Evolutionary conservation across 805 yeast species (phyloP), one percentile per base, ranked within the genome.

Genomic region (Metschnikowia sp.): DNA sequence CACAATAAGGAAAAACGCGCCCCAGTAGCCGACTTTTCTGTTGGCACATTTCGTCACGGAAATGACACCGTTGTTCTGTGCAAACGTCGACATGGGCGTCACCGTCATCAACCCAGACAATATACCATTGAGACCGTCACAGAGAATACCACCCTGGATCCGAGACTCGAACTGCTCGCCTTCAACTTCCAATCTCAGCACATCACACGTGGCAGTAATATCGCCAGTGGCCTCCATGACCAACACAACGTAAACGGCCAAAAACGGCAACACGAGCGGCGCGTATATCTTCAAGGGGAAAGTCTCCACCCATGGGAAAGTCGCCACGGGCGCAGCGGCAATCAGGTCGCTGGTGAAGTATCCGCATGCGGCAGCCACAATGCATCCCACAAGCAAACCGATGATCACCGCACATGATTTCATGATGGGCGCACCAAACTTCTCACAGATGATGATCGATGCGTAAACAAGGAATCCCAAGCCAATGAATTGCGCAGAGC

Each of bases 201-300:
- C 97, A 66, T 90, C 97, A 48, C 88, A 85, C 37, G 96, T 88
- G 32, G 97, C 97, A 31, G 96, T 88, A 62, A 90, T 85, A 66
- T 90, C 97, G 65, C 97, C 97, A 61, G 90, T 88, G 45, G 96
- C 86, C 72, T 91, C 97, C 89, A 89, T 88, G 81, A 88, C 85
- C 57, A 87, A 69, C 28, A 84, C 88, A 31, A 90, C 74, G 63
- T 82, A 90, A 40, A 89, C 85, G 0, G 96, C 95, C 48, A 90
- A 68, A 71, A 88, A 78, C 4, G 97, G 97, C 44, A 90, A 69
- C 6, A 90, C 94, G 2, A 85, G 81, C 1, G 97, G 96, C 2
- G 88, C 97, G 59, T 90, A 88, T 6, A 90, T 80, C 35, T 72
- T 66, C 45, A 89, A 74, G 52, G 78, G 82, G 74, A 89, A 90